Evolutionary conservation across 2,329 filamentous ascomycete genomes (phyloP).

Genomic region (Aspergillus vadensis): DNA sequence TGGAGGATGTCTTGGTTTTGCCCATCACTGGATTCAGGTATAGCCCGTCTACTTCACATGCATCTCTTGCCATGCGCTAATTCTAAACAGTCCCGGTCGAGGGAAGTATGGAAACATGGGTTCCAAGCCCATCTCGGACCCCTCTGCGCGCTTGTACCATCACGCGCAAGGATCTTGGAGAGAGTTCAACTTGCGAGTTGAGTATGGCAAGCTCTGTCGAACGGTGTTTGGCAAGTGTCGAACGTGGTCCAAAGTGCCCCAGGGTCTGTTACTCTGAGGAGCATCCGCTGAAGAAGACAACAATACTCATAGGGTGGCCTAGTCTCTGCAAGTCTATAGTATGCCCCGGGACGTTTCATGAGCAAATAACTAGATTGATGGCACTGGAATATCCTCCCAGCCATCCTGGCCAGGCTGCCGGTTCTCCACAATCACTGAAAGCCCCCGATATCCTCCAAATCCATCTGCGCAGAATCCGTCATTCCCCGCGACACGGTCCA

Average conservation of each 20-base stretch:
- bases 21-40: conserved; percentile 40
- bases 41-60: not conserved
- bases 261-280: not conserved
- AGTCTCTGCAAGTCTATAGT: not conserved
- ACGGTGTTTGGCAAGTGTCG: conserved; percentile 34
- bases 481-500: conserved; percentile 35
- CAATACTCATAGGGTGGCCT: not conserved
- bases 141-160: conserved; percentile 32
- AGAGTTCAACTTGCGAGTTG: conserved; percentile 28
- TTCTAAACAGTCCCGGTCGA: conserved; percentile 27
- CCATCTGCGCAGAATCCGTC: conserved; percentile 40
- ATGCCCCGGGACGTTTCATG: not conserved
- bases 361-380: not conserved
- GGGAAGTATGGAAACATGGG: conserved; percentile 36
- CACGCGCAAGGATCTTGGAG: conserved; percentile 36
- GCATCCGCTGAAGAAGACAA: no score
- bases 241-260: conserved; percentile 30
- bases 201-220: conserved; percentile 37
- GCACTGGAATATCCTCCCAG: conserved; percentile 29
- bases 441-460: conserved; percentile 38
- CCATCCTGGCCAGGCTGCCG: conserved; percentile 37
- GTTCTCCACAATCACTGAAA: conserved; percentile 39
- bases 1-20: conserved; percentile 36
- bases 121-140: conserved; percentile 32
- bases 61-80: not conserved